Conservation (phyloP, 2,329 filamentous ascomycete species). For the Fusarium robinianum region DNA sequence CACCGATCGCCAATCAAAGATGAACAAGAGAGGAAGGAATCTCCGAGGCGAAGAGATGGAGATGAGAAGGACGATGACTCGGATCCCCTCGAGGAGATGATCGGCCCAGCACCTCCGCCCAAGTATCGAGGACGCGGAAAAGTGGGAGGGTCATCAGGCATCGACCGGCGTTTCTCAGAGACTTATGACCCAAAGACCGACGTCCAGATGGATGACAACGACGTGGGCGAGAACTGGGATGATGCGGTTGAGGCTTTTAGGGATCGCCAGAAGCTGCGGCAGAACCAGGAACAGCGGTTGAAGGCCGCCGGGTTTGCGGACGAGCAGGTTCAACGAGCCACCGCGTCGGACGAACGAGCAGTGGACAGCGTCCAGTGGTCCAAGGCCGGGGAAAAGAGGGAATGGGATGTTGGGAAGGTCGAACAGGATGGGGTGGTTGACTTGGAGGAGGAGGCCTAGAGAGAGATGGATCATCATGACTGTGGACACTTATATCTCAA, state of each 20-base stretch:
- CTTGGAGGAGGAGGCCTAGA: slow-evolving; percentile 14
- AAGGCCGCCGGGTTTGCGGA: slow-evolving; percentile 79
- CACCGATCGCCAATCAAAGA: slow-evolving; percentile 38
- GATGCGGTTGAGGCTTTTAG: slow-evolving; percentile 76
- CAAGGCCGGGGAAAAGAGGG: slow-evolving; percentile 65
- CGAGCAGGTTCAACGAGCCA: slow-evolving; percentile 65
- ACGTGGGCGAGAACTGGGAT: slow-evolving; percentile 72
- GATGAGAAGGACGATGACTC: slow-evolving; percentile 48
- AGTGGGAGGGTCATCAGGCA: slow-evolving; percentile 63
- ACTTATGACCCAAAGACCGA: slow-evolving; percentile 64
- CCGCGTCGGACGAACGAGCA: slow-evolving; percentile 62
- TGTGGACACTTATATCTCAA: no score
- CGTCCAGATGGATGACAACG: slow-evolving; percentile 52
- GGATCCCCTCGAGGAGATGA: slow-evolving; percentile 74
- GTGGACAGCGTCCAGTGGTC: slow-evolving; percentile 73
- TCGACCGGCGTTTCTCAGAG: slow-evolving; percentile 79
- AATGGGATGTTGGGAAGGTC: slow-evolving; percentile 63
- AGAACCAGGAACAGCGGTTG: slow-evolving; percentile 75
- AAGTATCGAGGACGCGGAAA: slow-evolving; percentile 70
- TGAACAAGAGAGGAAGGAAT: slow-evolving; percentile 23
- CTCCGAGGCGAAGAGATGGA: slow-evolving; percentile 8
- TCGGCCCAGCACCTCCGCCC: slow-evolving; percentile 71
- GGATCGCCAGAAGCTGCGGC: slow-evolving; percentile 78
- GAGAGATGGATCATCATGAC: no score
- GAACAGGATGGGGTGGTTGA: slow-evolving; percentile 20